Evolutionary conservation across 768 basidiomycete species (phyloP).

Genomic region (Collybia sordida): DNA sequence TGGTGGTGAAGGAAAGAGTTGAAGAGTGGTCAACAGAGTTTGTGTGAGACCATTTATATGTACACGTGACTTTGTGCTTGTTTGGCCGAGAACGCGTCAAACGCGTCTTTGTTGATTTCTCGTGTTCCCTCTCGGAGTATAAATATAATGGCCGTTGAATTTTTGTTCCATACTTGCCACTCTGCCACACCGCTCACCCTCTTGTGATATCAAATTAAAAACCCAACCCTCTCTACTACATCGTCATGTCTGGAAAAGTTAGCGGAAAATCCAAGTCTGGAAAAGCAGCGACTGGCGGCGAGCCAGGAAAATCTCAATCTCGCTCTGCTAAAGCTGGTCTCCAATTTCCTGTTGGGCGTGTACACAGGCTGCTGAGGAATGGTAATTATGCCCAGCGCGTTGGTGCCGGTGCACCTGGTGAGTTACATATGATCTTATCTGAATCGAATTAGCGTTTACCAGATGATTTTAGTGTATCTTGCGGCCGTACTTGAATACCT

Average conservation of each 20-base stretch:
- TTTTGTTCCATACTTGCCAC: conserved; percentile 12
- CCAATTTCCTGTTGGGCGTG: conserved; percentile 90
- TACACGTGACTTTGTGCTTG: conserved; percentile 44
- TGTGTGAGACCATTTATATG: conserved; percentile 34
- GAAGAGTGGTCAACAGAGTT: conserved; percentile 10
- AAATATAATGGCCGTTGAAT: conserved; percentile 25
- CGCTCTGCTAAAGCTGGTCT: conserved; percentile 75
- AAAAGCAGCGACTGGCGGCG: conserved; percentile 47
- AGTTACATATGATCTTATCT: conserved; percentile 10
- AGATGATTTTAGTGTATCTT: conserved; percentile 64
- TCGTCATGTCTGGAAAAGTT: conserved; percentile 48
- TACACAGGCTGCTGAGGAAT: conserved; percentile 84
- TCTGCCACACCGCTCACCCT: background rate
- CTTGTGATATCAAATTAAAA: conserved; percentile 10
- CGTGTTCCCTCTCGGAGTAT: conserved; percentile 26
- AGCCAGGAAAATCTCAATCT: conserved; percentile 56
- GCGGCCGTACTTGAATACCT: conserved; percentile 92
- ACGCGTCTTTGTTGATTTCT: conserved; percentile 37
- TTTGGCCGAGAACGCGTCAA: conserved; percentile 28
- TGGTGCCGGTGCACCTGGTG: conserved; percentile 86
- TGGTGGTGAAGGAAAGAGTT: conserved; percentile 32
- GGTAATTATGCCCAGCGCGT: conserved; percentile 89
- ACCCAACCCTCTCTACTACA: conserved; percentile 15
- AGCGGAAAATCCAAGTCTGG: conserved; percentile 34
- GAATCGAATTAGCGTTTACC: conserved; percentile 1